Conservation (phyloP, 129 eudicot genomes). For the Kitagawia praeruptora region DNA sequence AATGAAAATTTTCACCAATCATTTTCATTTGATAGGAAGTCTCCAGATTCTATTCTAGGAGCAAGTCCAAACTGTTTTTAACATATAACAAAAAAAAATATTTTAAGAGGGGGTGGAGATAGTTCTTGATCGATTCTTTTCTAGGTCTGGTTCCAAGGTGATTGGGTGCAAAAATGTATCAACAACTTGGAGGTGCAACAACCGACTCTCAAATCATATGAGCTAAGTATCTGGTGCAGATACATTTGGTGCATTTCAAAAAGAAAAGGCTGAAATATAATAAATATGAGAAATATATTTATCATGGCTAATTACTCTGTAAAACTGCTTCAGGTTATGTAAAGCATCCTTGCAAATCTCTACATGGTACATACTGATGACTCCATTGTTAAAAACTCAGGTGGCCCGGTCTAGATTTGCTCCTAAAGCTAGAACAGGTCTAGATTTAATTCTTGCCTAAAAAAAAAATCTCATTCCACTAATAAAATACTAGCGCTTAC, state of each 20-base stretch:
- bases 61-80: background rate
- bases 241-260: background rate
- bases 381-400: background rate
- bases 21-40: too few relatives aligned
- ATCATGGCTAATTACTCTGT: background rate
- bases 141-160: background rate
- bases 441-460: background rate
- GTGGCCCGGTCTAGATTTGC: background rate
- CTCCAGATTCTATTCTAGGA: background rate
- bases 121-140: background rate
- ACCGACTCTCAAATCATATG: background rate
- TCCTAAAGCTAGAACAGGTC: background rate
- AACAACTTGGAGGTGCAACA: background rate
- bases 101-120: background rate
- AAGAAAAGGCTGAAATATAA: background rate
- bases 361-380: background rate
- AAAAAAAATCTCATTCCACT: background rate
- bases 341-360: background rate
- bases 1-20: too few relatives aligned
- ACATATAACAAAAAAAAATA: too few relatives aligned
- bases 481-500: constrained; percentile 26
- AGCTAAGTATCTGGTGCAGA: background rate
- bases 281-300: too few relatives aligned
- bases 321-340: background rate
- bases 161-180: background rate